Conservation (phyloP, 257 asterid species). For the Plantago elongata region DNA sequence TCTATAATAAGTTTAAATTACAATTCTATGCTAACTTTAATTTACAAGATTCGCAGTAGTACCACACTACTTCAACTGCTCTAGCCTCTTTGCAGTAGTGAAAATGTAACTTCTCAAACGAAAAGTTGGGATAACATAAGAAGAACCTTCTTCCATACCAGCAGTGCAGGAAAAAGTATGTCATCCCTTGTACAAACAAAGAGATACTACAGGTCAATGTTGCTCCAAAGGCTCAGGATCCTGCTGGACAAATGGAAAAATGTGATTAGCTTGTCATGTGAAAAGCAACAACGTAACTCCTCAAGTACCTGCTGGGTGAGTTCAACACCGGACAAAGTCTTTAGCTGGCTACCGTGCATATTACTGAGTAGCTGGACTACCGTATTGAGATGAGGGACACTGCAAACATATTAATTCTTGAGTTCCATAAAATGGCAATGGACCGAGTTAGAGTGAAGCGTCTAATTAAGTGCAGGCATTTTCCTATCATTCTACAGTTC, state of each 20-base stretch:
- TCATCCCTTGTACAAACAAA: not conserved
- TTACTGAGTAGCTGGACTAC: slow-evolving; percentile 72
- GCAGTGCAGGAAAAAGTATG: no score
- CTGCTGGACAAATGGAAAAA: slow-evolving; percentile 18
- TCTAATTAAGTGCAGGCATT: not conserved
- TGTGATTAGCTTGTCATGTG: not conserved
- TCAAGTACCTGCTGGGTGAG: slow-evolving; percentile 36
- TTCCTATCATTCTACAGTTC: not conserved
- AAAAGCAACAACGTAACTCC: not conserved
- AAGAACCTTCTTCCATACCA: no score
- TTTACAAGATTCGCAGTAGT: no score
- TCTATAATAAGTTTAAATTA: no score
- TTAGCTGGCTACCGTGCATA: slow-evolving; percentile 67
- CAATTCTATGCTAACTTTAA: no score
- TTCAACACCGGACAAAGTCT: slow-evolving; percentile 41
- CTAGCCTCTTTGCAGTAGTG: no score
- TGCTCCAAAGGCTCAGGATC: slow-evolving; percentile 18
- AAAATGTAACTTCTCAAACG: no score
- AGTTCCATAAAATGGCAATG: slow-evolving; percentile 1
- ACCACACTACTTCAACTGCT: no score
- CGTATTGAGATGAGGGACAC: slow-evolving; percentile 77
- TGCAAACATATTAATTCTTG: slow-evolving; percentile 31
- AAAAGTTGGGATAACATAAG: no score
- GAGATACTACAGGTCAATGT: slow-evolving; percentile 6
- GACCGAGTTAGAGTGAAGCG: no score